Evolutionary conservation across 345 rosid species (phyloP).

Genomic region (Nasturtium officinale): DNA sequence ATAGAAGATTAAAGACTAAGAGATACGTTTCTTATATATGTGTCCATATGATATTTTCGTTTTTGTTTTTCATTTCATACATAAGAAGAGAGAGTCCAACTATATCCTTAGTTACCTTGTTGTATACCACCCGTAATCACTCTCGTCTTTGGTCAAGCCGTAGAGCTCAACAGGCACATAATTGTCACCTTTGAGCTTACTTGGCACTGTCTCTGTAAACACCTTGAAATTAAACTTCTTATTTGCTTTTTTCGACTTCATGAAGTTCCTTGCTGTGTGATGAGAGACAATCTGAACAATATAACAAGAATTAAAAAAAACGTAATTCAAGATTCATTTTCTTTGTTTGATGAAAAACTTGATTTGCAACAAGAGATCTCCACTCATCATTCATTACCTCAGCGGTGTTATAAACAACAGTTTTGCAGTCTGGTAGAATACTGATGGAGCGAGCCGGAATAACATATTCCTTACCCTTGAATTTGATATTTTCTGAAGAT

Average conservation of each 20-base stretch:
- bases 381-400: conserved; percentile 13
- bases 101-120: conserved; percentile 45
- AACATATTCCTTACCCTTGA: conserved; percentile 55
- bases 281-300: conserved; percentile 61
- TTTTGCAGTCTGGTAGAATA: conserved; percentile 89
- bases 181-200: conserved; percentile 24
- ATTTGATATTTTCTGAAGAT: conserved; percentile 44
- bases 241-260: conserved; percentile 56
- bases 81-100: background rate
- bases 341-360: background rate
- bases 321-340: background rate
- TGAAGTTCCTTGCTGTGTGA: conserved; percentile 66
- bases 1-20: background rate
- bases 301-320: background rate
- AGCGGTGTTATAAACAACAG: conserved; percentile 63
- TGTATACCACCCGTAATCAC: conserved; percentile 83
- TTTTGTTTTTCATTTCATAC: background rate
- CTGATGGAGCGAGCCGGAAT: conserved; percentile 77
- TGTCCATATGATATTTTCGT: background rate
- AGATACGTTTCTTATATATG: background rate
- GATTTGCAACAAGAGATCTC: background rate
- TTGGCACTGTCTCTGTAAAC: conserved; percentile 54
- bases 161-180: conserved; percentile 61
- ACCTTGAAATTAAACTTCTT: conserved; percentile 59
- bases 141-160: conserved; percentile 58